phyloP scores from a whole-genome alignment of 768 basidiomycete genomes.

The Dentipellis fragilis region DNA sequence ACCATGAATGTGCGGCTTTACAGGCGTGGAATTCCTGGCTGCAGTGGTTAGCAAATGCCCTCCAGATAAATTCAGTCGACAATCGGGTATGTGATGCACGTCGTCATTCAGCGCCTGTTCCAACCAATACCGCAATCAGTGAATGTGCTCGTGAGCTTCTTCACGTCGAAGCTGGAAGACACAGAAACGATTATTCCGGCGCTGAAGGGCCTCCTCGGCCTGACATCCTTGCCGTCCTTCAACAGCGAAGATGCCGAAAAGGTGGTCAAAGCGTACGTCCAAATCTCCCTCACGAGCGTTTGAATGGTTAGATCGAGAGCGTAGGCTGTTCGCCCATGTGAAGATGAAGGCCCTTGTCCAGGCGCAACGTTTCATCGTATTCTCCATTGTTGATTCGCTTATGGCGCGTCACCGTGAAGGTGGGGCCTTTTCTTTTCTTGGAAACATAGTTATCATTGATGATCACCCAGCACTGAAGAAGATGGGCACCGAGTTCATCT shows the following conservation, averaged over 20 bases:
- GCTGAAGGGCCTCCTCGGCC: slow-evolving; percentile 59
- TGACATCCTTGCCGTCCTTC: slow-evolving; percentile 55
- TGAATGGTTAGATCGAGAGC: background rate
- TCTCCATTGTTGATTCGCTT: slow-evolving; percentile 69
- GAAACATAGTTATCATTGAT: background rate
- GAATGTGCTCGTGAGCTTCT: slow-evolving; percentile 75
- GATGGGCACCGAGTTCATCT: slow-evolving; percentile 65
- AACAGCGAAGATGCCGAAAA: slow-evolving; percentile 53
- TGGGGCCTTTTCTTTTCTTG: background rate
- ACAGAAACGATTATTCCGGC: slow-evolving; percentile 76
- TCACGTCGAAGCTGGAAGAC: slow-evolving; percentile 79
- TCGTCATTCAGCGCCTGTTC: background rate
- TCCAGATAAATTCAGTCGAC: slow-evolving; percentile 55
- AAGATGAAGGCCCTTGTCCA: slow-evolving; percentile 78
- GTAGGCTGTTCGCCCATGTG: slow-evolving; percentile 67
- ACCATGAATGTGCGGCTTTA: background rate
- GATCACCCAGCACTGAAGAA: slow-evolving; percentile 48
- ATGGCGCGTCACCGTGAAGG: slow-evolving; percentile 60
- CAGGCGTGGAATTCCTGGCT: slow-evolving; percentile 82
- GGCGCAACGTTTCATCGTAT: slow-evolving; percentile 72
- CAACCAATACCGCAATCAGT: slow-evolving; percentile 35
- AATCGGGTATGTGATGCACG: slow-evolving; percentile 52
- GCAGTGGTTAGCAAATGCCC: slow-evolving; percentile 56
- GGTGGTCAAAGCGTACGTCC: slow-evolving; percentile 50
- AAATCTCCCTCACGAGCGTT: slow-evolving; percentile 1